A percentile compares a stretch with the other conserved stretches of the same genome.
Conservation (phyloP, 805 yeast genomes). For the Wilhelminamyces savonicus region DNA sequence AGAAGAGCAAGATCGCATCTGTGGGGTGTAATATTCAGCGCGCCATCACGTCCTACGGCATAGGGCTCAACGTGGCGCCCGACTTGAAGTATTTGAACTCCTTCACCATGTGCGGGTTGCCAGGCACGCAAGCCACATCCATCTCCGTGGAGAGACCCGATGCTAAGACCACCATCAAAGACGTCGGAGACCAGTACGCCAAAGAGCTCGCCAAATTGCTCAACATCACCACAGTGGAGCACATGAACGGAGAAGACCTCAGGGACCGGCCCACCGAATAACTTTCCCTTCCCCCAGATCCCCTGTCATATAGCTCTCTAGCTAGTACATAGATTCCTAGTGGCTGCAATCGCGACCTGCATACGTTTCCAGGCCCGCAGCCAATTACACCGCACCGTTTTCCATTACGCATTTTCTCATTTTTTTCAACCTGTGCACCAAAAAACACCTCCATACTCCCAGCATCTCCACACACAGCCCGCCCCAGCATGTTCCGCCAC, state of each 20-base stretch:
- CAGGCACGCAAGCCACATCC: conserved; percentile 41
- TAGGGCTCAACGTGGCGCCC: conserved; percentile 73
- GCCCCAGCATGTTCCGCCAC: conserved; percentile 15
- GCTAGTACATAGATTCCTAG: background rate
- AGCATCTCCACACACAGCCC: background rate
- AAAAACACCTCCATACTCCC: too few species aligned
- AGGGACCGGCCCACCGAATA: background rate
- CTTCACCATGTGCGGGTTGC: conserved; percentile 82
- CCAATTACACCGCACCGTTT: conserved; percentile 8
- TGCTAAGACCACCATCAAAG: conserved; percentile 8
- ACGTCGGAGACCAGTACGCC: conserved; percentile 27
- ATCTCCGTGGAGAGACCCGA: conserved; percentile 14
- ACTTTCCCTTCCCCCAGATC: background rate
- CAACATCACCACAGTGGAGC: conserved; percentile 27
- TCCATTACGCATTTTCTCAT: conserved; percentile 6
- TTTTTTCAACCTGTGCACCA: too few species aligned
- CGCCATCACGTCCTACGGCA: conserved; percentile 83
- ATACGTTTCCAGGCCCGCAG: background rate
- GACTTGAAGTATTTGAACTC: conserved; percentile 66
- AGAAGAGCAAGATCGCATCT: conserved; percentile 68
- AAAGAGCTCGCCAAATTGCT: conserved; percentile 30
- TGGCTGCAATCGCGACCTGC: too few species aligned
- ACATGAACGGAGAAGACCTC: conserved; percentile 26
- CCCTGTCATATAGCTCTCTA: background rate
- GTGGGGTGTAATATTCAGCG: conserved; percentile 85